Conservation (phyloP, 2,329 filamentous ascomycete genomes). For the Colletotrichum plurivorum region DNA sequence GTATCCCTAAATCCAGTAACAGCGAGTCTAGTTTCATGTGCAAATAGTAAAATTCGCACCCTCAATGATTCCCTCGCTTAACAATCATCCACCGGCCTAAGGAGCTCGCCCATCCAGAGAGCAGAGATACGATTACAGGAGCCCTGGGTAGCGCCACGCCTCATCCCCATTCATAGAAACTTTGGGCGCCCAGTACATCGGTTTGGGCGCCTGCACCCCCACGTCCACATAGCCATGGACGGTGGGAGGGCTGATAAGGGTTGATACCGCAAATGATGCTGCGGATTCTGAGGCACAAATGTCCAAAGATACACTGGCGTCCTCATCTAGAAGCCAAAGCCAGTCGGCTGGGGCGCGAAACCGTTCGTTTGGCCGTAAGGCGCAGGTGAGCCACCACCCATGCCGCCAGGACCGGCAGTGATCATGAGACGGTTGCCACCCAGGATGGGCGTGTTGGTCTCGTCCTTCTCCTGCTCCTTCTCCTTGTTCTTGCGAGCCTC, state of each 20-base stretch:
- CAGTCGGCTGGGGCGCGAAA: slow-evolving; percentile 90
- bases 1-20: slow-evolving; percentile 34
- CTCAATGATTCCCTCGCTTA: slow-evolving; percentile 29
- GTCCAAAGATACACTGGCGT: slow-evolving; percentile 31
- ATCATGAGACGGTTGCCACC: slow-evolving; percentile 93
- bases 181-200: slow-evolving; percentile 16
- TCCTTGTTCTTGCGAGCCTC: slow-evolving; percentile 90
- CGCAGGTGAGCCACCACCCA: slow-evolving; percentile 68
- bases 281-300: slow-evolving; percentile 10
- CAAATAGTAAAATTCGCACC: slow-evolving; percentile 33
- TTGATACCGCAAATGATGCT: slow-evolving; percentile 8
- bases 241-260: slow-evolving; percentile 13
- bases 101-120: slow-evolving; percentile 37
- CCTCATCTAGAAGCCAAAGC: slow-evolving; percentile 71
- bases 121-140: slow-evolving; percentile 43
- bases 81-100: slow-evolving; percentile 33
- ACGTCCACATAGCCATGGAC: slow-evolving; percentile 4
- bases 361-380: slow-evolving; percentile 88
- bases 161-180: slow-evolving; percentile 36
- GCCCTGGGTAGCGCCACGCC: slow-evolving; percentile 40
- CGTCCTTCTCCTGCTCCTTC: slow-evolving; percentile 81
- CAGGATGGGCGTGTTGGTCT: slow-evolving; percentile 94
- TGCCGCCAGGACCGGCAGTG: slow-evolving; percentile 83
- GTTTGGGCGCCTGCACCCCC: slow-evolving; percentile 14
- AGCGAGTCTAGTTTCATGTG: slow-evolving; percentile 36